Percentiles rank a stretch among this genome's conserved stretches.
phyloP scores from a whole-genome alignment of 768 basidiomycete genomes.

The Rhodotorula paludigena region DNA sequence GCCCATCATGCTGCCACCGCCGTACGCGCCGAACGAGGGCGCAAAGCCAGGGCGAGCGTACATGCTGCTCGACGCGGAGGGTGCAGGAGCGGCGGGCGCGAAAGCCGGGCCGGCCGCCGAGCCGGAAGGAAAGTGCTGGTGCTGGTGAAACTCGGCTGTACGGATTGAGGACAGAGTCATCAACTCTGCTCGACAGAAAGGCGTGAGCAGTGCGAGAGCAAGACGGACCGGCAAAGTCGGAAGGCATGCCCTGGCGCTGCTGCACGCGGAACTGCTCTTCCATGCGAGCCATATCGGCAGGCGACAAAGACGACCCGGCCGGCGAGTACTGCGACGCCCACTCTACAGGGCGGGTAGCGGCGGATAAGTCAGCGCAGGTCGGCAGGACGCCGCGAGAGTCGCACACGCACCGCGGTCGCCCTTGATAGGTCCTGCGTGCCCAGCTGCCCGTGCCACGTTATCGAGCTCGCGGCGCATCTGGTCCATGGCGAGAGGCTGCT shows the following conservation, averaged over 20 bases:
- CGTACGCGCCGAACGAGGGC: constrained; percentile 25
- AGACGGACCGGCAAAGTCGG: constrained; percentile 21
- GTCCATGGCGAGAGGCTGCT: constrained; percentile 10
- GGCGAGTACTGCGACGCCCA: constrained; percentile 34
- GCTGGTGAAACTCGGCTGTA: constrained; percentile 36
- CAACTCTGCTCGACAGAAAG: constrained; percentile 32
- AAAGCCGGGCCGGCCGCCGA: background rate
- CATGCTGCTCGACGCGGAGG: background rate
- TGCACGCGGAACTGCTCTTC: constrained; percentile 36
- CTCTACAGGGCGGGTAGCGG: background rate
- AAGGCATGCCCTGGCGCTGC: constrained; percentile 12
- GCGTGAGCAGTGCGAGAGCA: constrained; percentile 39
- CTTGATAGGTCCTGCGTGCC: background rate
- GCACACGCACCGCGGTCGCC: constrained; percentile 30
- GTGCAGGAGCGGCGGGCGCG: constrained; percentile 1
- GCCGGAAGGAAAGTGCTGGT: constrained; percentile 13
- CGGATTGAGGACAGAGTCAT: background rate
- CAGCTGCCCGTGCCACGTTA: constrained; percentile 1
- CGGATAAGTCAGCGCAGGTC: too few species aligned
- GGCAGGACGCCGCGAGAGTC: too few species aligned
- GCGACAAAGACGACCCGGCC: constrained; percentile 15
- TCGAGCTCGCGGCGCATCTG: constrained; percentile 28
- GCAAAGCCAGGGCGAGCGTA: constrained; percentile 26
- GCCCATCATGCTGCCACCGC: constrained; percentile 13
- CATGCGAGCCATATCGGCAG: constrained; percentile 28